Conservation (phyloP, 2,329 filamentous ascomycete genomes). For the Lomentospora prolificans region DNA sequence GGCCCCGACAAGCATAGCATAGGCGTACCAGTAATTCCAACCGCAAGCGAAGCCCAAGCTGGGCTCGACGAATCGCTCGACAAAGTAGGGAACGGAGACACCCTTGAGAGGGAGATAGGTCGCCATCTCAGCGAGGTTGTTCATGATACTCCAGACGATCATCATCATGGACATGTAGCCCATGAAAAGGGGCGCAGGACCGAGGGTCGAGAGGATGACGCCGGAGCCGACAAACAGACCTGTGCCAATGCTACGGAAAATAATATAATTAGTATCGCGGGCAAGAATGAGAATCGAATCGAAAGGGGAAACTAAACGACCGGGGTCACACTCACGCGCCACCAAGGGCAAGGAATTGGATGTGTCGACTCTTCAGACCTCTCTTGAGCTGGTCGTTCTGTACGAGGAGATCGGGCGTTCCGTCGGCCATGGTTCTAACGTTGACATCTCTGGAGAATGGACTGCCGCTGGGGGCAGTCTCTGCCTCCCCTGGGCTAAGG, state of each 20-base stretch:
- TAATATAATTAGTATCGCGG: conserved; percentile 15
- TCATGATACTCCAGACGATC: conserved; percentile 45
- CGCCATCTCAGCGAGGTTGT: conserved; percentile 44
- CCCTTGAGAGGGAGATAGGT: conserved; percentile 45
- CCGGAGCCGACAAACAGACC: conserved; percentile 56
- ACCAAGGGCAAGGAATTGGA: conserved; percentile 50
- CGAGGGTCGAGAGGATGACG: conserved; percentile 41
- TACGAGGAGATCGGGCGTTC: conserved; percentile 20
- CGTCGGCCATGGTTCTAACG: conserved; percentile 13
- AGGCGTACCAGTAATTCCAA: conserved; percentile 56
- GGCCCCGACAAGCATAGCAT: conserved; percentile 46
- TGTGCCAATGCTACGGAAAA: conserved; percentile 52
- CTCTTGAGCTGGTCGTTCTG: conserved; percentile 38
- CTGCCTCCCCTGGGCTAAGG: not conserved
- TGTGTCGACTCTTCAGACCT: conserved; percentile 49
- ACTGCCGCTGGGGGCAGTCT: not conserved
- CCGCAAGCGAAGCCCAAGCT: conserved; percentile 46
- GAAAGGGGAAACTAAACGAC: too few species aligned
- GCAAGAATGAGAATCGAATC: not conserved
- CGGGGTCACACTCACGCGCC: conserved; percentile 21
- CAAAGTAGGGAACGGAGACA: conserved; percentile 47
- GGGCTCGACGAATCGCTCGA: conserved; percentile 44
- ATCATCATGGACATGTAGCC: conserved; percentile 51
- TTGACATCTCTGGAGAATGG: conserved; percentile 12
- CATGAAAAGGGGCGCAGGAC: conserved; percentile 60